Base-by-base conservation (phyloP, 129 eudicot genomes). In the Helianthus annuus region DNA sequence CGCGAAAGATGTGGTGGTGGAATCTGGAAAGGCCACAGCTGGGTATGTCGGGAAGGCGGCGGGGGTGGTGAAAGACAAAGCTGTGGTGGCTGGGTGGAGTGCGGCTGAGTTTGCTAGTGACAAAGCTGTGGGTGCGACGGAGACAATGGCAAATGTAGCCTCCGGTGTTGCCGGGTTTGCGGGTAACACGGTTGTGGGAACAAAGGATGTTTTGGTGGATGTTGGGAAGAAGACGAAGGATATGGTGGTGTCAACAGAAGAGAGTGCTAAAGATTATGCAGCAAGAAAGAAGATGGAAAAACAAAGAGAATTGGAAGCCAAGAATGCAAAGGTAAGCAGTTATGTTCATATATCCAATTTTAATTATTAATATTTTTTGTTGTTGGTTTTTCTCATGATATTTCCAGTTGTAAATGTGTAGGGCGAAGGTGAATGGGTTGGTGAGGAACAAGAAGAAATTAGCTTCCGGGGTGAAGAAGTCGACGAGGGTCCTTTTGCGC, bases 231-330 rank as follows among this genome's bases (percentile, higher is more conserved):
- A 72, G 48, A 82, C 82, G 0, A 77, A 79, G 32, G 87, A 93
- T 34, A 57, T 82, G 11, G 92, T 88, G 10, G 92, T 93, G 52
- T 70, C 81, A 0, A 72, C 95, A 0, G 92, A 88, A 39, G 95
- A 84, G 61, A 89, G 84, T 32, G 85, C 78, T 0, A 90, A 82
- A 54, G 95, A 85, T 0, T 85, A 74, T 51, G 89, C 98, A 0
- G 95, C 95, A 3, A 83, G 90, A 64, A 92, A 87, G 76, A 87
- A 75, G 66, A 87, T 76, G 0, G 96, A 93, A 19, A 88, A 89
- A 1, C 79, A 73, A 68, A 76, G 75, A 45, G 85, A 83, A 27
- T 14, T 76, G 2, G 86, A 82, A 76, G 83, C 73, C 1, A 87
- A 80, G 71, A 80, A 76, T 22, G 13, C 83, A 0, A 71, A 78